Base-by-base conservation (phyloP, 179 eudicot species). In the Heliamphora pulchella region DNA sequence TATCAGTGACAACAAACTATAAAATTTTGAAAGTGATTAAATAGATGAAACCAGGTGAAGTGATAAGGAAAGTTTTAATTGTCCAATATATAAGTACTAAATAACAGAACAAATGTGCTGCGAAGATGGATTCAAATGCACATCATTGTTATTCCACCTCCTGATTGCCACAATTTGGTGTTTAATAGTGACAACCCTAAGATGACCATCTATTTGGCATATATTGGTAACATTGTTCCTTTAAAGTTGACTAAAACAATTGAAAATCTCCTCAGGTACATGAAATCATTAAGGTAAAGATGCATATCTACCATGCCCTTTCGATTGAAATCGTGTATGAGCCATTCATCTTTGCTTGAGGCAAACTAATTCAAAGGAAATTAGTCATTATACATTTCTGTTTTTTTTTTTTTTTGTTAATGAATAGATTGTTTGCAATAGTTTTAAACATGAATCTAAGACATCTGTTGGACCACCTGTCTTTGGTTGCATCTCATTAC, bases 171-270 rank as follows among this genome's bases (percentile, higher is more conserved):
- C 14, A 31, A 46, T 70, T 46, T 50, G 58, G 75, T 18, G 75
- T n/a, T 71, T 71, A 71, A 13, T 7, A 46, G 11, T 47, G 74
- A n/a, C 57, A 11, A 18, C 74, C 74, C 57, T 17, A 71, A 71
- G 31, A 48, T 71, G 39, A 18, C 57, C 41, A 48, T 48, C 75
- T 53, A 50, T 71, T 48, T 71, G 48, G 50, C 48, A 10, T 3
- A 15, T 13, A n/a, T 50, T n/a, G 39, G 8, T 71, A 2, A 44
- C 31, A 31, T 31, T 31, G 31, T 31, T 31, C 31, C 31, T 31
- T 31, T 31, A 31, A 31, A 31, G 31, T 31, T 31, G 31, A 31
- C 31, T 31, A 31, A 31, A 31, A 31, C 31, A 31, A 31, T 31
- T 31, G 13, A 41, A 4, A 68, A 11, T 68, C 50, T 41, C n/a